A percentile compares a stretch with the other conserved stretches of the same genome.
These are phyloP conservation scores for Saccharomyces hybrid DNA, from an alignment of 1,139 yeast species.

Conservation along the genomic window DNA sequence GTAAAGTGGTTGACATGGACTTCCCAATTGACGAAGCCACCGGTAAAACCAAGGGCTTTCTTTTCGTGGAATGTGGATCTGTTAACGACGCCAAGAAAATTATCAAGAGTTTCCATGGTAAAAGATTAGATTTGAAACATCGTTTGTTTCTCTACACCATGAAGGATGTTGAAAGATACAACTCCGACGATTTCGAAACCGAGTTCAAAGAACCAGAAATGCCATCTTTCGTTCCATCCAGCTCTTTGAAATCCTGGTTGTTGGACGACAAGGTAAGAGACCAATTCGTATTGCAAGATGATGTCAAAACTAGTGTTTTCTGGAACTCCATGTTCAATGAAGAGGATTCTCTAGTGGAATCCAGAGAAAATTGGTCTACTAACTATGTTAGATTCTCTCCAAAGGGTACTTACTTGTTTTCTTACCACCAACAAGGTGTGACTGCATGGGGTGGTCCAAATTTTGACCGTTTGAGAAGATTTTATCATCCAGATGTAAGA, in stretches of 20 bases:
- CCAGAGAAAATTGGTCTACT: slow-evolving; percentile 79
- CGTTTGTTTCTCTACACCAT: slow-evolving; percentile 77
- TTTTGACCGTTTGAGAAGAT: slow-evolving; percentile 67
- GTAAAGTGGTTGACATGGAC: slow-evolving; percentile 42
- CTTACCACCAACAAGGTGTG: slow-evolving; percentile 91
- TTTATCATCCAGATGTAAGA: slow-evolving; percentile 84
- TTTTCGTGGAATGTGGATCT: slow-evolving; percentile 74
- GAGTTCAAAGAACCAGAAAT: slow-evolving; percentile 65
- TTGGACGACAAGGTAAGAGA: slow-evolving; percentile 86
- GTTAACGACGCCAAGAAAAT: slow-evolving; percentile 69
- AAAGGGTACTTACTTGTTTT: slow-evolving; percentile 79
- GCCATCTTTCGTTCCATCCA: slow-evolving; percentile 64
- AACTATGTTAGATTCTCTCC: slow-evolving; percentile 83
- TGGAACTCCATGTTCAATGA: slow-evolving; percentile 77
- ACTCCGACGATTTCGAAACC: slow-evolving; percentile 54
- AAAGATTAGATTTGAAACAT: slow-evolving; percentile 90
- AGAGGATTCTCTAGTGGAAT: slow-evolving; percentile 72
- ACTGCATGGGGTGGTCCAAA: slow-evolving; percentile 93
- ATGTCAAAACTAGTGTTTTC: slow-evolving; percentile 73
- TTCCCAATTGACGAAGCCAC: slow-evolving; percentile 67
- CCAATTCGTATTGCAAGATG: slow-evolving; percentile 74
- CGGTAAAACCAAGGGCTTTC: slow-evolving; percentile 79
- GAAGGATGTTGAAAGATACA: slow-evolving; percentile 77
- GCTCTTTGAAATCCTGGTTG: slow-evolving; percentile 84
- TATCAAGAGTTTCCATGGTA: slow-evolving; percentile 72